Evolutionary conservation across 208 protist species (phyloP), one percentile per base, ranked within the genome.

Genomic region (Acanthamoeba triangularis): DNA sequence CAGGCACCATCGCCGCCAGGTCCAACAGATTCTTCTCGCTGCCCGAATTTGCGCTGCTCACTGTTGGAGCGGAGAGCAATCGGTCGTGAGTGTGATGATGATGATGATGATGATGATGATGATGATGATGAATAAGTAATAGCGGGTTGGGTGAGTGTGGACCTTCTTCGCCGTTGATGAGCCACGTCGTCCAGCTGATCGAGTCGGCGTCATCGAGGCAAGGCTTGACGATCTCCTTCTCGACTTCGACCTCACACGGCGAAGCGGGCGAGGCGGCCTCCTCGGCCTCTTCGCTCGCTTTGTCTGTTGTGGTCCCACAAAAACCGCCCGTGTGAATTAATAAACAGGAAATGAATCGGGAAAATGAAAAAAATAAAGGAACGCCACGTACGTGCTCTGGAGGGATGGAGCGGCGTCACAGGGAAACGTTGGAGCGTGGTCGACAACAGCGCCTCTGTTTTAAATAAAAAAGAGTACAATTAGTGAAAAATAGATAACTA

Each of bases 121-220:
- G n/a, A n/a, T n/a, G n/a, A n/a, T n/a, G n/a, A n/a, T 25, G 13
- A 59, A 67, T n/a, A n/a, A n/a, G n/a, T n/a, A 0, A n/a, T n/a
- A n/a, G 16, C 61, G 16, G 20, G 10, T 13, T 14, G 25, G 8
- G 25, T 30, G 37, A 49, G 30, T 23, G 72, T 3, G 28, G 67
- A 63, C 61, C 61, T 25, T 80, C 72, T 80, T 44, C 72, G 35
- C 35, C 37, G 37, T 20, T 80, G 37, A 80, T 20, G 35, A 80
- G 37, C 72, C 72, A 80, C 18, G 72, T 35, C 10, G 72, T 80
- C 72, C 72, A 80, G 72, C 72, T 80, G 72, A 80, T 80, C 1
- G 72, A 80, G 72, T 80, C 61, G 20, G 61, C 72, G 37, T 80
- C 72, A 14, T 80, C 72, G 72, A 47, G 35, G 23, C 33, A 20